Conservation (phyloP, 2,329 filamentous ascomycete genomes). For the Penicillium sp. region DNA sequence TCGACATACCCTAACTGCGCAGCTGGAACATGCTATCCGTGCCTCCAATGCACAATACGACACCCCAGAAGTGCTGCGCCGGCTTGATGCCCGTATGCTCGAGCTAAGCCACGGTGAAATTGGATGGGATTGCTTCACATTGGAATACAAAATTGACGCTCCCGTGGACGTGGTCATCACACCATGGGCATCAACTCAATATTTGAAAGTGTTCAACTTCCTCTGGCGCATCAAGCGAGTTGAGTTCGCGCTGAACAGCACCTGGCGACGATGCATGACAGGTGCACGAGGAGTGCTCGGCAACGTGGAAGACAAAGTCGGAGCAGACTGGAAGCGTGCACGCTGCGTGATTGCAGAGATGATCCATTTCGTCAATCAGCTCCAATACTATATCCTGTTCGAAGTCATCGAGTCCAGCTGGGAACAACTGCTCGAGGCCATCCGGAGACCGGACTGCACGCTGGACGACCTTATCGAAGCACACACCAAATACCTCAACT, state of each 20-base stretch:
- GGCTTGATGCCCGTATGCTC: slow-evolving; percentile 96
- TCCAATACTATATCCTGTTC: slow-evolving; percentile 98
- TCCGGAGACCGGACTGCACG: slow-evolving; percentile 82
- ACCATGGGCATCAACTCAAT: slow-evolving; percentile 91
- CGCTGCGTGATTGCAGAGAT: slow-evolving; percentile 90
- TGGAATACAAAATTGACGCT: slow-evolving; percentile 97
- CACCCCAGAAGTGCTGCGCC: slow-evolving; percentile 81
- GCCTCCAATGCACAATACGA: slow-evolving; percentile 97
- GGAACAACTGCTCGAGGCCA: slow-evolving; percentile 81
- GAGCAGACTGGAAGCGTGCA: slow-evolving; percentile 83
- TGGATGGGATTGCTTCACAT: slow-evolving; percentile 97
- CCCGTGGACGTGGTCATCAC: slow-evolving; percentile 97
- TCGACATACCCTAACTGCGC: slow-evolving; percentile 93
- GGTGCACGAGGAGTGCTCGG: slow-evolving; percentile 87
- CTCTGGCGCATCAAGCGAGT: slow-evolving; percentile 97
- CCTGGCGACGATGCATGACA: slow-evolving; percentile 95
- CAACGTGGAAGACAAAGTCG: slow-evolving; percentile 69
- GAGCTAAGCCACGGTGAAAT: slow-evolving; percentile 96
- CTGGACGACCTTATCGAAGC: slow-evolving; percentile 93
- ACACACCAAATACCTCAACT: slow-evolving; percentile 84
- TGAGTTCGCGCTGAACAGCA: slow-evolving; percentile 86
- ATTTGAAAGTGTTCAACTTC: slow-evolving; percentile 99
- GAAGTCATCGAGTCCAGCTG: slow-evolving; percentile 97
- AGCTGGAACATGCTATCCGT: slow-evolving; percentile 93
- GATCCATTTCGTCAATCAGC: slow-evolving; percentile 95